Base-by-base conservation (phyloP, 2,329 filamentous ascomycete species). In the Shiraia sp. region DNA sequence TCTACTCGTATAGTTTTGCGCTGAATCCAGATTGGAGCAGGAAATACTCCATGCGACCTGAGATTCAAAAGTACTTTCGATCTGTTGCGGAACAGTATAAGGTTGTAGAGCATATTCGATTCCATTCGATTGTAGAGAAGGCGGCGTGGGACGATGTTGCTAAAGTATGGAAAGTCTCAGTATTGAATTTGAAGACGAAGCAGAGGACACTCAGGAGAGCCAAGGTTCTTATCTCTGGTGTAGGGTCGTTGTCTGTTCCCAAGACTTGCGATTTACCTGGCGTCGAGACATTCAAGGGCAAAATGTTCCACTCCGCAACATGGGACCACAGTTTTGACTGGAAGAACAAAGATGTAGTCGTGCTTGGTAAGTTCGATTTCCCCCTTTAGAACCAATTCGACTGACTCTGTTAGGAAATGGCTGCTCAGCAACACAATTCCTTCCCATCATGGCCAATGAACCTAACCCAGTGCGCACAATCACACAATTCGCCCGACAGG, bases 1-100 rank as follows among this genome's bases (percentile, higher is more conserved):
- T 79, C 62, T 85, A 85, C 57, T 80, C 81, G 47, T 83, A 81
- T 56, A 78, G 79, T 6, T 84, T 80, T 72, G 74, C 76, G 31
- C 75, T 77, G 4, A 85, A 84, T 55, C 76, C 75, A 6, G 72
- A 75, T 27, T 86, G 82, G 81, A 73, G 75, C 13, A 75, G 76
- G 40, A 80, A 83, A 57, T 83, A 79, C 55, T 72, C 79, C 0
- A 66, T 73, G 0, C 77, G 77, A 1, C 66, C 68, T 1, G 81
- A 85, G 56, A 84, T 85, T 29, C 71, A 75, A 28, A 64, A 68
- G 2, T 85, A 85, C 45, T 71, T 84, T 17, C 65, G 72, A 12
- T 47, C 35, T 1, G 61, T 68, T 10, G 61, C 58, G 2, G 57
- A 68, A 28, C 47, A 54, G 19, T 66, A 65, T 36, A 40, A 45